Percentiles rank a stretch among this genome's conserved stretches.
These are phyloP conservation scores for Histomonas meleagridis DNA, from an alignment of 208 protist species.

Conservation along the genomic window DNA sequence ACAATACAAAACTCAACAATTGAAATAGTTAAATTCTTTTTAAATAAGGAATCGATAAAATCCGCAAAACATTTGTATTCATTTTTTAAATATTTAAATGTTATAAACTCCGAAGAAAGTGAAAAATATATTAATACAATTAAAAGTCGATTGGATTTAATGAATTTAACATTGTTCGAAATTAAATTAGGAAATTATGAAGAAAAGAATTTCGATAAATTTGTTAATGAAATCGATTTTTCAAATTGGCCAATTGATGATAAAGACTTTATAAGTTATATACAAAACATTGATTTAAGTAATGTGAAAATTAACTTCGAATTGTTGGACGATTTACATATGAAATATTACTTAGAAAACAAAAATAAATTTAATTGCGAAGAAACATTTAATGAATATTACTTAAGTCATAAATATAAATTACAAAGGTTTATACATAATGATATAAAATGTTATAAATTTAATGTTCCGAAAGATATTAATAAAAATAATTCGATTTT, in stretches of 20 bases:
- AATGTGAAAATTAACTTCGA: neutral
- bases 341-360: neutral
- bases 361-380: neutral
- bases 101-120: neutral
- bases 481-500: too few species aligned
- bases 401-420: neutral
- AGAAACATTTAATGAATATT: neutral
- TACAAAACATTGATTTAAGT: neutral
- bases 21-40: neutral
- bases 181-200: neutral
- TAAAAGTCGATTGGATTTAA: neutral
- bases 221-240: neutral
- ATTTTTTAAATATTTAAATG: neutral
- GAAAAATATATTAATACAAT: neutral
- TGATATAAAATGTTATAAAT: too few species aligned
- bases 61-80: neutral
- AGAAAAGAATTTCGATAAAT: neutral
- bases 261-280: neutral
- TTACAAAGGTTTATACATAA: neutral
- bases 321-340: neutral
- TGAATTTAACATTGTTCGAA: neutral
- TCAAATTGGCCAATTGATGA: neutral
- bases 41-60: too few species aligned
- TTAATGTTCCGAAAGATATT: too few species aligned
- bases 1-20: too few species aligned